These are phyloP conservation scores for Dothideomycetes sp. DNA, from an alignment of 2,329 filamentous ascomycete species.

Conservation along the genomic window DNA sequence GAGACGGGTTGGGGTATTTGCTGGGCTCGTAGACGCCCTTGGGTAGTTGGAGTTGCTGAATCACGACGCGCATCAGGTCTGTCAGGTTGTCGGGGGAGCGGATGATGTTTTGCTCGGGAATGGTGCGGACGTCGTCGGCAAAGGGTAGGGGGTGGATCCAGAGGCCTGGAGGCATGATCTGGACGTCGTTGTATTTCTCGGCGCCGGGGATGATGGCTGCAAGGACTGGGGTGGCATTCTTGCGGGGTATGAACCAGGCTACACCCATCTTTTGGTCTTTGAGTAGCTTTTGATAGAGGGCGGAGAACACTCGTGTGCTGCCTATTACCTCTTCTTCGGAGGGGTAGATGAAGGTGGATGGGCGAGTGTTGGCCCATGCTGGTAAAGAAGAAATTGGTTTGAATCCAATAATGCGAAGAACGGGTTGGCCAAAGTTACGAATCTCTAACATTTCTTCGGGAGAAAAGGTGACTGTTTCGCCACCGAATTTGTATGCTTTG, in stretches of 20 bases:
- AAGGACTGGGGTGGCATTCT: slow-evolving; percentile 67
- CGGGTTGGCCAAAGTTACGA: slow-evolving; percentile 67
- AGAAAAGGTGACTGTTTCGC: slow-evolving; percentile 76
- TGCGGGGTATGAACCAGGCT: slow-evolving; percentile 79
- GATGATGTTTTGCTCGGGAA: slow-evolving; percentile 49
- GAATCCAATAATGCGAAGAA: slow-evolving; percentile 87
- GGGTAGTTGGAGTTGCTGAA: slow-evolving; percentile 81
- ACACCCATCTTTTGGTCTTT: slow-evolving; percentile 70
- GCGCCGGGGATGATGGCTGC: slow-evolving; percentile 71
- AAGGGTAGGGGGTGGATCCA: slow-evolving; percentile 86
- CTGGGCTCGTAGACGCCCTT: slow-evolving; percentile 72
- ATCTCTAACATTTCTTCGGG: slow-evolving; percentile 72
- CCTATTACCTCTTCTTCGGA: slow-evolving; percentile 83
- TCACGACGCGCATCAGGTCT: slow-evolving; percentile 69
- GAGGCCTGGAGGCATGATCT: slow-evolving; percentile 67
- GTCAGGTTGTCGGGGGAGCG: slow-evolving; percentile 59
- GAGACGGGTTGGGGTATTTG: slow-evolving; percentile 72
- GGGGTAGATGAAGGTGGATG: slow-evolving; percentile 87
- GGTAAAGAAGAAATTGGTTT: slow-evolving; percentile 67
- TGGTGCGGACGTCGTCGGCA: slow-evolving; percentile 73
- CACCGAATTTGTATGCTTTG: slow-evolving; percentile 93
- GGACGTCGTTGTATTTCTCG: slow-evolving; percentile 55
- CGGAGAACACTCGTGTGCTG: slow-evolving; percentile 84
- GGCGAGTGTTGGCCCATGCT: slow-evolving; percentile 74
- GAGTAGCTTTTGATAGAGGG: slow-evolving; percentile 77